A percentile compares a stretch with the other conserved stretches of the same genome.
Conservation (phyloP, 768 basidiomycete genomes). For the Hemileccinum rubropunctum region DNA sequence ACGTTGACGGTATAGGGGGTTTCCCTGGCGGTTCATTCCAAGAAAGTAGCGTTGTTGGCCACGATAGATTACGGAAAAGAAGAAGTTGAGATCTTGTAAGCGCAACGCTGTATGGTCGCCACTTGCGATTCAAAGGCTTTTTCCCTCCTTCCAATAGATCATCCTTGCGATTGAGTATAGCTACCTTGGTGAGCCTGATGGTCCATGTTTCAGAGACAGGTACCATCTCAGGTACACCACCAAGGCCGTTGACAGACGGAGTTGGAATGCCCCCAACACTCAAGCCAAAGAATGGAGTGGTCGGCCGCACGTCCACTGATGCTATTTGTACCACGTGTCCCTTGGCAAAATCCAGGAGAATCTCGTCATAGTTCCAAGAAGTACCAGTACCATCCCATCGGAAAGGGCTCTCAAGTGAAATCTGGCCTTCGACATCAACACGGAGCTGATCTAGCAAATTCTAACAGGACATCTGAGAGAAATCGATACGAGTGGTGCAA, state of each 20-base stretch:
- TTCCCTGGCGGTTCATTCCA: conserved; percentile 39
- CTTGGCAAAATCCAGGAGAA: conserved; percentile 62
- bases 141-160: conserved; percentile 75
- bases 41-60: conserved; percentile 46
- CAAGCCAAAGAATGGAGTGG: conserved; percentile 41
- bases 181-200: conserved; percentile 78
- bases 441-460: conserved; percentile 67
- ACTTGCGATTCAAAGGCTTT: conserved; percentile 76
- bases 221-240: conserved; percentile 24
- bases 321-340: conserved; percentile 59
- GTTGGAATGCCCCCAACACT: conserved; percentile 35
- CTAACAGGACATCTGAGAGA: conserved; percentile 35
- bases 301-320: conserved; percentile 38
- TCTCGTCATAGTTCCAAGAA: conserved; percentile 64
- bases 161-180: conserved; percentile 78
- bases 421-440: conserved; percentile 55
- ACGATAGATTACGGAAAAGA: conserved; percentile 76
- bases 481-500: neutral
- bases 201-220: conserved; percentile 36
- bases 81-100: conserved; percentile 89
- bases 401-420: conserved; percentile 65
- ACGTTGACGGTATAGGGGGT: conserved; percentile 37
- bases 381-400: conserved; percentile 62
- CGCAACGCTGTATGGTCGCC: conserved; percentile 82
- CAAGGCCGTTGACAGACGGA: conserved; percentile 29